A percentile compares a stretch with the other conserved stretches of the same genome.
These are phyloP conservation scores for Aspergillus pseudonomiae DNA, from an alignment of 2,329 filamentous ascomycete species.

Conservation along the genomic window DNA sequence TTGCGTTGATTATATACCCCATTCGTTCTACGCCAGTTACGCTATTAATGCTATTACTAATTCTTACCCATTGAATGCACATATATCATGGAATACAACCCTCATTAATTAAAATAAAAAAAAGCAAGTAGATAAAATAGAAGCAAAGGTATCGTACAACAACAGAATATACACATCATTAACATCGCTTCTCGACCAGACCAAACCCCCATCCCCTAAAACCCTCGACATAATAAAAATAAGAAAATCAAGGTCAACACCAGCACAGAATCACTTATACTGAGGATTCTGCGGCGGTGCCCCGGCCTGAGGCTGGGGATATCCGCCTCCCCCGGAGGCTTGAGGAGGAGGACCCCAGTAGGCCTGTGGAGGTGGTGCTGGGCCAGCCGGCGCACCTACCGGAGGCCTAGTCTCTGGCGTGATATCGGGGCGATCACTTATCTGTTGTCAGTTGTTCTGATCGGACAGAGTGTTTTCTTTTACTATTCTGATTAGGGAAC, in stretches of 20 bases:
- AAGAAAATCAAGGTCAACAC: not conserved
- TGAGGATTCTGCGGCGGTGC: slow-evolving; percentile 19
- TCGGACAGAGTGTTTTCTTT: not conserved
- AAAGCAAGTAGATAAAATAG: not conserved
- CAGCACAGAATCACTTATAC: slow-evolving; percentile 24
- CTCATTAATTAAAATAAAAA: not conserved
- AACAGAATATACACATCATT: not conserved
- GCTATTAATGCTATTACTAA: not conserved
- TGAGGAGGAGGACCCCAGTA: slow-evolving; percentile 16
- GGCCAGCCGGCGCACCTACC: slow-evolving; percentile 29
- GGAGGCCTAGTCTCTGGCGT: slow-evolving; percentile 41
- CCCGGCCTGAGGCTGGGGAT: slow-evolving; percentile 12
- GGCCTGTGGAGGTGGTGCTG: slow-evolving; percentile 29
- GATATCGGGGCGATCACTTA: slow-evolving; percentile 42
- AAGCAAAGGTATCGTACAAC: slow-evolving; percentile 5
- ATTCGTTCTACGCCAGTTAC: not conserved
- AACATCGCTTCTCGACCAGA: not conserved
- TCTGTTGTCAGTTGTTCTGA: slow-evolving; percentile 2
- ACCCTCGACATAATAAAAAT: not conserved
- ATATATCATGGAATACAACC: not conserved
- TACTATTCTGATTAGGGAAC: not conserved
- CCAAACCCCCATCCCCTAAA: not conserved
- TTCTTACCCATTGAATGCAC: not conserved
- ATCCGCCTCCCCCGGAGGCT: slow-evolving; percentile 20
- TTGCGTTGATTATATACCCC: slow-evolving; percentile 18